A percentile compares a stretch with the other conserved stretches of the same genome.
These are phyloP conservation scores for Lentinula novae-zelandiae DNA, from an alignment of 1,284 basidiomycete species.

Conservation along the genomic window DNA sequence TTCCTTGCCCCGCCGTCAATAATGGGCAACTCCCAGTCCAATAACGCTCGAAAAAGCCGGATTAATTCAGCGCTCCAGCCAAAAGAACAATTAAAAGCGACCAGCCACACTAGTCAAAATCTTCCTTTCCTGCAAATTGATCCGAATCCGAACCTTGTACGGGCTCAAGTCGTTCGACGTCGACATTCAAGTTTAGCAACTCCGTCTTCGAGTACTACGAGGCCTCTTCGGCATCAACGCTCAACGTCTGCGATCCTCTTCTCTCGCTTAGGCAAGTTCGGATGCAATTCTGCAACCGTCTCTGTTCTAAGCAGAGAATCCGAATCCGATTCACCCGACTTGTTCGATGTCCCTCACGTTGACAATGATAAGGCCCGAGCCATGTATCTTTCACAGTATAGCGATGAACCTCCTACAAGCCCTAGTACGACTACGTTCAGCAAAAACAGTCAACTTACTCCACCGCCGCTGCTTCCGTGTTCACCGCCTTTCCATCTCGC, in stretches of 20 bases:
- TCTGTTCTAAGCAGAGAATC: conserved; percentile 28
- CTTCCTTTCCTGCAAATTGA: conserved; percentile 1
- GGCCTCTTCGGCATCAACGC: conserved; percentile 17
- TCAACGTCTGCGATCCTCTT: conserved; percentile 24
- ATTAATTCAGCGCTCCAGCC: neutral
- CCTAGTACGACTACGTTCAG: conserved; percentile 10
- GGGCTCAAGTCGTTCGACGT: conserved; percentile 6
- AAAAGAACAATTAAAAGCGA: neutral
- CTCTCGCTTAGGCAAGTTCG: conserved; percentile 30
- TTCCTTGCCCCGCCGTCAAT: neutral
- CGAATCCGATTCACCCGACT: conserved; percentile 25
- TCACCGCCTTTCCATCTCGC: conserved; percentile 1
- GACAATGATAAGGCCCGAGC: neutral
- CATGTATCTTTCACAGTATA: conserved; percentile 23
- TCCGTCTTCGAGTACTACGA: conserved; percentile 27
- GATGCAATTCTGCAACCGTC: conserved; percentile 31
- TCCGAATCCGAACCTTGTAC: neutral
- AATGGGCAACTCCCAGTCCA: conserved; percentile 16
- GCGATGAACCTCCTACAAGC: conserved; percentile 26
- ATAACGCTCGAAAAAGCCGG: conserved; percentile 2
- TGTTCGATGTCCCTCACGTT: conserved; percentile 5
- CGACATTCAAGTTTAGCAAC: conserved; percentile 34
- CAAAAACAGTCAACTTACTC: conserved; percentile 9
- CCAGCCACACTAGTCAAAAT: neutral
- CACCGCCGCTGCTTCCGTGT: neutral